A percentile compares a stretch with the other conserved stretches of the same genome.
Evolutionary conservation across 257 asterid species (phyloP).

Genomic region (Craterostigma plantagineum): DNA sequence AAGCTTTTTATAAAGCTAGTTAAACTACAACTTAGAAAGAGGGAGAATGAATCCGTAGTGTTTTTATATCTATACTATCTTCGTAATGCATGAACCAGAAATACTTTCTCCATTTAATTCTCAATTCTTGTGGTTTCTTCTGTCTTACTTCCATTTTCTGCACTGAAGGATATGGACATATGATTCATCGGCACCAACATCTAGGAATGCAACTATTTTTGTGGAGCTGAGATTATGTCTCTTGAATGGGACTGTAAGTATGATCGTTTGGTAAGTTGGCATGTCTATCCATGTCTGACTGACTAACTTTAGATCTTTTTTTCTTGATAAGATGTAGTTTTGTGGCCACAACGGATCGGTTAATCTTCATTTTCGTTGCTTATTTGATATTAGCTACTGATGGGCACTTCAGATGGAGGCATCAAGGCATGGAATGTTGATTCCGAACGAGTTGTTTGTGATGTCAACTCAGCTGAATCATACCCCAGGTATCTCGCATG

Average conservation of each 20-base stretch:
- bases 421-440: slow-evolving; percentile 97
- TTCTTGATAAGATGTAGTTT: no score
- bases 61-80: no score
- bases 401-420: slow-evolving; percentile 97
- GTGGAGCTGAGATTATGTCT: slow-evolving; percentile 90
- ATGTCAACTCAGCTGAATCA: slow-evolving; percentile 50
- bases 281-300: background rate
- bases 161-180: slow-evolving; percentile 87
- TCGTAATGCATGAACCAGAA: no score
- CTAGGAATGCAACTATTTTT: slow-evolving; percentile 92
- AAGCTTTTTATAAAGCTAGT: no score
- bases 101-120: no score
- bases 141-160: slow-evolving; percentile 10
- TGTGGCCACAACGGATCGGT: no score
- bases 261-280: slow-evolving; percentile 68
- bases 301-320: no score
- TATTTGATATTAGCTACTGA: slow-evolving; percentile 66
- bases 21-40: background rate
- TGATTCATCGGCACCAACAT: slow-evolving; percentile 59
- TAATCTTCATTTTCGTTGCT: slow-evolving; percentile 20
- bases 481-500: slow-evolving; percentile 51
- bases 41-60: no score
- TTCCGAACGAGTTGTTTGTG: slow-evolving; percentile 90
- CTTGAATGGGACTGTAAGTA: slow-evolving; percentile 99
- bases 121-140: no score